Evolutionary conservation across 2,329 filamentous ascomycete species (phyloP), one percentile per base, ranked within the genome.

Genomic region (Xylariaceae sp.): DNA sequence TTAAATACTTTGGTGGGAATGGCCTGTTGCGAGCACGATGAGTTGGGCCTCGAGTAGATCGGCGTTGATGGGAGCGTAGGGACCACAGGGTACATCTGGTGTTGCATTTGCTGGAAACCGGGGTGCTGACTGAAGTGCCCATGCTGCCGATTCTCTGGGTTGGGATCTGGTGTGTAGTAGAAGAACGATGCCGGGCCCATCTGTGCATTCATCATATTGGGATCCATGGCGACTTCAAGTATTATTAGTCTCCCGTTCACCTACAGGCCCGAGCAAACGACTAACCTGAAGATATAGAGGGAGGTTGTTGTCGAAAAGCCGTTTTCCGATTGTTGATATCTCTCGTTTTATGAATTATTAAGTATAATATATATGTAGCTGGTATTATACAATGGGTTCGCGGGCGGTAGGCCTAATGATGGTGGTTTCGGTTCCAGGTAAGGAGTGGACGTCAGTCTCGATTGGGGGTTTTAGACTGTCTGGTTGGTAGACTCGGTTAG

Each of bases 131-230:
- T 83, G 78, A 91, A 92, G 74, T 90, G 86, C 49, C 85, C 85
- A 74, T 92, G 87, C 69, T 89, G 88, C 67, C 86, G 82, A 67
- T 82, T 81, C 70, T 92, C 88, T 59, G 84, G 79, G 72, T 84
- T 86, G 60, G 87, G 81, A 64, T 94, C 89, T 62, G 88, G 85
- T 67, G 85, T 87, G 79, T 93, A 96, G 81, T 92, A 94, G 82
- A 89, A 92, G 80, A 92, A 95, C 54, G 89, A 79, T 62, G 86
- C 83, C 75, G 89, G 87, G 57, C 81, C 85, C 80, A 89, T 84
- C 73, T 81, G 84, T 67, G 74, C 69, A 24, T 68, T 63, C 76
- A 82, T 80, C 76, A 81, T 77, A 60, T 72, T 79, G 66, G 82
- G 73, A 68, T 90, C 87, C 88, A 91, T 91, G 77, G 75, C 73